A percentile compares a stretch with the other conserved stretches of the same genome.
These are phyloP conservation scores for Cryptomeria japonica DNA, from an alignment of 75 land plant species.

Conservation along the genomic window DNA sequence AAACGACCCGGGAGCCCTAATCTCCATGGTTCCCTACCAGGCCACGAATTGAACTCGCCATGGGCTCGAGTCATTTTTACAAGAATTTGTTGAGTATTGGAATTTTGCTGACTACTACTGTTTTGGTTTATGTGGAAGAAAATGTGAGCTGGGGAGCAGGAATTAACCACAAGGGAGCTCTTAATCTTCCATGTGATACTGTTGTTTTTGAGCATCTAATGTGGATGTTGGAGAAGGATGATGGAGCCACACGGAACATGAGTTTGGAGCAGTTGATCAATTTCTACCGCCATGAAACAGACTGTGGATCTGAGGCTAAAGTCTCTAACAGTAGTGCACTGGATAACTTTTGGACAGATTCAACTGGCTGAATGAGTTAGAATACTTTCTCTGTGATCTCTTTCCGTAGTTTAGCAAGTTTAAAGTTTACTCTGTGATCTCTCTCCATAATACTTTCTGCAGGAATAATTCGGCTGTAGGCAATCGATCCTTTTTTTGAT, in stretches of 20 bases:
- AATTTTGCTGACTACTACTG: neutral
- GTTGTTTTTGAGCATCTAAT: conserved; percentile 65
- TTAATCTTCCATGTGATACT: conserved; percentile 74
- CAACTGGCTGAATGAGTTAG: too few species aligned
- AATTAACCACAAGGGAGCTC: conserved; percentile 61
- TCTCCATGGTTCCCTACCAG: too few species aligned
- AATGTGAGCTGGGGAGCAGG: conserved; percentile 37
- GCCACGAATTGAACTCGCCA: too few species aligned
- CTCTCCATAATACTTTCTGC: too few species aligned
- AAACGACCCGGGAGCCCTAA: too few species aligned
- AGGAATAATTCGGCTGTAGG: too few species aligned
- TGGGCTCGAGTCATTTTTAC: too few species aligned
- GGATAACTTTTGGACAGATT: neutral
- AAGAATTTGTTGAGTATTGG: neutral
- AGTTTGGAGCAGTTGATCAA: conserved; percentile 11
- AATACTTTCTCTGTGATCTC: too few species aligned
- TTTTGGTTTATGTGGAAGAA: conserved; percentile 24
- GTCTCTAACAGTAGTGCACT: neutral
- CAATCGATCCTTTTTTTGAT: too few species aligned
- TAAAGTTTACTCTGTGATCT: too few species aligned
- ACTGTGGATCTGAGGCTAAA: conserved; percentile 8
- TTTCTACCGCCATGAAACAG: neutral
- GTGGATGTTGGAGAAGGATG: conserved; percentile 53
- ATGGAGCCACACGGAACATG: neutral
- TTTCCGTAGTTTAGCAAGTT: too few species aligned